Evolutionary conservation across 2,329 filamentous ascomycete species (phyloP).

Genomic region (Penicillium sp.): DNA sequence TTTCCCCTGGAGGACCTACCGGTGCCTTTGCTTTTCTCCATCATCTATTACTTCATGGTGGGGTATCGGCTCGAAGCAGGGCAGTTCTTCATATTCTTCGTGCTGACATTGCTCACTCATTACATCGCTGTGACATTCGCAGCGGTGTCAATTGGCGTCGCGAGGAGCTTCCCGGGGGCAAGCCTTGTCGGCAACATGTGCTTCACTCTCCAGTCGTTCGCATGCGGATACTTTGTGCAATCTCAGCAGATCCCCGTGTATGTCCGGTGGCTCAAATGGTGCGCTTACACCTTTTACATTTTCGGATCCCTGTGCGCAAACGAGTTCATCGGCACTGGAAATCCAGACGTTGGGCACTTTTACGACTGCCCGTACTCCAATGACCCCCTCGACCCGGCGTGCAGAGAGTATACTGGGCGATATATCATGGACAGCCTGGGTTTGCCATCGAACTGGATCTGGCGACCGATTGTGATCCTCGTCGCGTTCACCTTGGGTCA

Average conservation of each 20-base stretch:
- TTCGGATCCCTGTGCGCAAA: constrained; percentile 73
- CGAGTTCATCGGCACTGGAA: constrained; percentile 59
- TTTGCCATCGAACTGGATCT: constrained; percentile 68
- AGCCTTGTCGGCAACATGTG: constrained; percentile 71
- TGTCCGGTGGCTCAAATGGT: constrained; percentile 71
- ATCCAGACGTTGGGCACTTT: constrained; percentile 58
- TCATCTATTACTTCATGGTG: constrained; percentile 77
- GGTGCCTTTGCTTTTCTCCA: constrained; percentile 69
- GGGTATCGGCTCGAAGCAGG: constrained; percentile 65
- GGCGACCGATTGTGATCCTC: constrained; percentile 65
- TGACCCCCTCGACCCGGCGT: constrained; percentile 65
- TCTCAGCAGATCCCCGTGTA: constrained; percentile 73
- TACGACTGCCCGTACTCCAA: constrained; percentile 70
- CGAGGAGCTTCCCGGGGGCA: constrained; percentile 69
- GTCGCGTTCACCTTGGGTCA: constrained; percentile 66
- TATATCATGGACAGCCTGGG: constrained; percentile 71
- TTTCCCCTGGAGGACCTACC: constrained; percentile 72
- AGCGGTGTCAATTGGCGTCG: constrained; percentile 65
- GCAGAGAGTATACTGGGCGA: constrained; percentile 67
- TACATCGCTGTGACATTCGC: constrained; percentile 74
- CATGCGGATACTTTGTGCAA: constrained; percentile 77
- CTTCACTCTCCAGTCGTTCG: constrained; percentile 73
- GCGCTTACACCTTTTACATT: constrained; percentile 54
- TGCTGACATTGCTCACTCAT: constrained; percentile 68
- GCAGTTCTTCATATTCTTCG: constrained; percentile 73